These are phyloP conservation scores for Didymella keratinophila DNA, from an alignment of 2,329 filamentous ascomycete species.

Conservation along the genomic window DNA sequence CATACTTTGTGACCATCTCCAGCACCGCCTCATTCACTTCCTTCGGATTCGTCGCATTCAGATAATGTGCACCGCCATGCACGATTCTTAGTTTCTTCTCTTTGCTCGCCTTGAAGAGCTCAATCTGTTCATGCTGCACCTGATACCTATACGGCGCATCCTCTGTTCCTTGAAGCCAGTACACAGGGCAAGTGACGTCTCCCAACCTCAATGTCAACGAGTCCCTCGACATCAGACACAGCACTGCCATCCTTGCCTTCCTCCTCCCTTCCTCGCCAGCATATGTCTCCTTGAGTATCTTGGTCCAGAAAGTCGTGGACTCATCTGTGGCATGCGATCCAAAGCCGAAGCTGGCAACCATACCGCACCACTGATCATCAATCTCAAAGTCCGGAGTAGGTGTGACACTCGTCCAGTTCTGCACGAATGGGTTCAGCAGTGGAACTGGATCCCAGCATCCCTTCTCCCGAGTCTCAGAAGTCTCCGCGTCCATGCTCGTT, in stretches of 20 bases:
- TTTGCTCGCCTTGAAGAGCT: slow-evolving; percentile 15
- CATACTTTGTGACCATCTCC: slow-evolving; percentile 18
- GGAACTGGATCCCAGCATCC: slow-evolving; percentile 58
- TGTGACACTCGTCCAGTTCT: slow-evolving; percentile 51
- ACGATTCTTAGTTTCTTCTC: slow-evolving; percentile 18
- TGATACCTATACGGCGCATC: slow-evolving; percentile 19
- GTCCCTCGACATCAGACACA: slow-evolving; percentile 58
- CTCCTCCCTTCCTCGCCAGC: slow-evolving; percentile 58
- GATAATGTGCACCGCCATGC: slow-evolving; percentile 21
- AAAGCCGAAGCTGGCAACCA: slow-evolving; percentile 58
- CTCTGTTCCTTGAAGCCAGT: slow-evolving; percentile 54
- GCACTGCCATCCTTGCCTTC: slow-evolving; percentile 57
- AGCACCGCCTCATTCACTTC: slow-evolving; percentile 19
- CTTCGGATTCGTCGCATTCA: slow-evolving; percentile 20
- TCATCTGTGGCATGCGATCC: slow-evolving; percentile 51
- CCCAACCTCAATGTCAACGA: slow-evolving; percentile 54
- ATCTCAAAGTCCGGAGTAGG: slow-evolving; percentile 54
- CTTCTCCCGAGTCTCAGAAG: slow-evolving; percentile 52
- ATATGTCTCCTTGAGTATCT: slow-evolving; percentile 56
- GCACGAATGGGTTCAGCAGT: slow-evolving; percentile 46
- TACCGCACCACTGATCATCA: slow-evolving; percentile 54
- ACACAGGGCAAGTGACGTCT: slow-evolving; percentile 59
- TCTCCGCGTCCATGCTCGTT: slow-evolving; percentile 61
- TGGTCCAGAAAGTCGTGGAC: slow-evolving; percentile 54
- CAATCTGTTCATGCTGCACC: slow-evolving; percentile 22